phyloP scores from a whole-genome alignment of 192 early-diverging fungal species.

The Coemansia sp. region DNA sequence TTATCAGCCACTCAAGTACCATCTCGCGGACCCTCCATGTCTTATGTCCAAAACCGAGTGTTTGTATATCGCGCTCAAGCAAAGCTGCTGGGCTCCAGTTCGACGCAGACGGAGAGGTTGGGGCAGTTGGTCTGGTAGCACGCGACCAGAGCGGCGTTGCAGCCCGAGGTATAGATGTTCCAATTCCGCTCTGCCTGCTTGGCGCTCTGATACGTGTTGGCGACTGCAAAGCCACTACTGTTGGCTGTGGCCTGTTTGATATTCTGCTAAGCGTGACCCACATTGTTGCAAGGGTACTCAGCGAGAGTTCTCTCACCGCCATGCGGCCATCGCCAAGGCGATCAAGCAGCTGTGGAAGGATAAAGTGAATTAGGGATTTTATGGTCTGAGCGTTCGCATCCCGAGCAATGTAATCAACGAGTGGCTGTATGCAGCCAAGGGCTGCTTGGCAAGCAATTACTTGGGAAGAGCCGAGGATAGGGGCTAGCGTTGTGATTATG shows the following conservation, averaged over 20 bases:
- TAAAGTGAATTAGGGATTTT: conserved; percentile 41
- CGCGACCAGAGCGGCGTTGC: conserved; percentile 30
- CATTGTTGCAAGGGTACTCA: conserved; percentile 39
- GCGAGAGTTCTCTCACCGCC: conserved; percentile 44
- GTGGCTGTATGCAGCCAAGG: conserved; percentile 35
- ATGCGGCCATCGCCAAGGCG: conserved; percentile 50
- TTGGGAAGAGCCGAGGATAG: conserved; percentile 46
- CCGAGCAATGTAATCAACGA: conserved; percentile 24
- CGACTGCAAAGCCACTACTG: conserved; percentile 1
- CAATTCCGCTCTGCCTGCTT: conserved; percentile 11
- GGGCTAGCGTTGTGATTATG: conserved; percentile 34
- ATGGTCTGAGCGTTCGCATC: conserved; percentile 17
- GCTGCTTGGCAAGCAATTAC: conserved; percentile 53
- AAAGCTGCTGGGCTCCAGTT: conserved; percentile 33
- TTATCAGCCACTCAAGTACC: conserved; percentile 46
- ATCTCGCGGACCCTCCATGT: conserved; percentile 55
- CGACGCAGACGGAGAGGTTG: conserved; percentile 18
- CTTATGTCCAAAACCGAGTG: conserved; percentile 46
- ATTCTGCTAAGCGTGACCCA: conserved; percentile 30
- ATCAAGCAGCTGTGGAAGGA: conserved; percentile 44
- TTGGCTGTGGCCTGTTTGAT: conserved; percentile 6
- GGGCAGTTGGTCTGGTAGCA: conserved; percentile 13
- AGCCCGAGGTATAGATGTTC: conserved; percentile 31
- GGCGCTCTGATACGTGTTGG: conserved; percentile 13
- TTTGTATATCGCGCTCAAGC: conserved; percentile 53